A percentile compares a stretch with the other conserved stretches of the same genome.
These are phyloP conservation scores for Solanum paucissectum DNA, from an alignment of 257 asterid genomes.

Conservation along the genomic window DNA sequence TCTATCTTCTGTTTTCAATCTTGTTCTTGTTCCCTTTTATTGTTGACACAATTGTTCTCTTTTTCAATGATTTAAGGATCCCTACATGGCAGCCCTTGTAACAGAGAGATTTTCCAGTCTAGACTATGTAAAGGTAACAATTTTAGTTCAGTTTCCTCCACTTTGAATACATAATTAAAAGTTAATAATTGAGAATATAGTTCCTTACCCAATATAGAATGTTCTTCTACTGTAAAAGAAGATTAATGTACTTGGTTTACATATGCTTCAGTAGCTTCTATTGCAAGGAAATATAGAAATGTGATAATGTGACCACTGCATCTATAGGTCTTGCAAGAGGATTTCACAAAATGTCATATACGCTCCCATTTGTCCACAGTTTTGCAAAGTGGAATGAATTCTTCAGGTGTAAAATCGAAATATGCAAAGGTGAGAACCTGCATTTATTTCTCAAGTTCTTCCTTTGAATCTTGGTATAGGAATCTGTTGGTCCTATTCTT, in stretches of 20 bases:
- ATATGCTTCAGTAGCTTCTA: neutral
- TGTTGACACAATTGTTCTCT: neutral
- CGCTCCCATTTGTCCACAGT: conserved; percentile 61
- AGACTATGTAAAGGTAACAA: conserved; percentile 52
- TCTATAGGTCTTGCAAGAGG: conserved; percentile 80
- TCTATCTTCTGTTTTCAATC: neutral
- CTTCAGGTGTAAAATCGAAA: conserved; percentile 15
- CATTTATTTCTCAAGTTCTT: neutral
- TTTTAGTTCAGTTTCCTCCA: neutral
- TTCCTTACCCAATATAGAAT: neutral
- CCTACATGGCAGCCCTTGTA: conserved; percentile 77
- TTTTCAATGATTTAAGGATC: conserved; percentile 41
- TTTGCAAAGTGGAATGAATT: conserved; percentile 16
- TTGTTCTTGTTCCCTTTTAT: neutral
- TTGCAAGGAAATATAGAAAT: neutral
- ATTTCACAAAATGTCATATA: conserved; percentile 69
- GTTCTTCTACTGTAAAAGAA: neutral
- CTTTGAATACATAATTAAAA: neutral
- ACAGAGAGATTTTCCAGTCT: conserved; percentile 61
- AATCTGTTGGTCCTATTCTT: neutral
- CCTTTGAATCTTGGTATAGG: neutral
- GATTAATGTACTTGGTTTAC: neutral
- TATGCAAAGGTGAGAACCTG: conserved; percentile 51
- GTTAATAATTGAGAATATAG: neutral
- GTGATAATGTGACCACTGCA: neutral